Evolutionary conservation across 805 yeast species (phyloP).

Genomic region (Yarrowia sp.): DNA sequence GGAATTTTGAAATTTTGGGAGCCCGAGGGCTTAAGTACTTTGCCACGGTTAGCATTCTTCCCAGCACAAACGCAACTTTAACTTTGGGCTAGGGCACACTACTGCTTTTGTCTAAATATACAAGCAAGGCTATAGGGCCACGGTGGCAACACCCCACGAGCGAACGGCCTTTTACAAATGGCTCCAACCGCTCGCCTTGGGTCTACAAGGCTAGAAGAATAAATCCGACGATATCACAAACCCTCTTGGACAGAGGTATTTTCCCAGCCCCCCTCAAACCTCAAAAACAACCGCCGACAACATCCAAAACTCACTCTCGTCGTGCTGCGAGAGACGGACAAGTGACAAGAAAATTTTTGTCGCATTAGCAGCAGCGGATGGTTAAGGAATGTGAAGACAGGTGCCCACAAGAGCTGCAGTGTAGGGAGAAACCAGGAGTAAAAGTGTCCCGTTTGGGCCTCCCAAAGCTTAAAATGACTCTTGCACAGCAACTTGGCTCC

Average conservation of each 20-base stretch:
- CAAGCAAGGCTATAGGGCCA: slow-evolving; percentile 25
- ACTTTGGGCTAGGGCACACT: slow-evolving; percentile 20
- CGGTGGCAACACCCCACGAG: slow-evolving; percentile 23
- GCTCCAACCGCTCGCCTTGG: not conserved
- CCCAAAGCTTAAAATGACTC: slow-evolving; percentile 23
- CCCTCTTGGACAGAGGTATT: too few relatives aligned
- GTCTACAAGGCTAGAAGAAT: not conserved
- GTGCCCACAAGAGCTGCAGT: slow-evolving; percentile 21
- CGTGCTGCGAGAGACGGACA: slow-evolving; percentile 1
- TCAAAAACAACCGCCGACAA: too few relatives aligned
- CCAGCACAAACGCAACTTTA: slow-evolving; percentile 25
- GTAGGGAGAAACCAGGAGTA: slow-evolving; percentile 9
- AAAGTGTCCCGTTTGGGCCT: not conserved
- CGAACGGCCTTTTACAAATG: not conserved
- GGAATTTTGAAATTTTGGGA: slow-evolving; percentile 26
- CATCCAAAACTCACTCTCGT: not conserved
- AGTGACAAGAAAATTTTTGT: slow-evolving; percentile 15
- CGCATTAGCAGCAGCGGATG: slow-evolving; percentile 21
- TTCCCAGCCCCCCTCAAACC: too few relatives aligned
- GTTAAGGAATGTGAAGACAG: slow-evolving; percentile 13
- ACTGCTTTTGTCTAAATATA: slow-evolving; percentile 20
- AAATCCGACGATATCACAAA: too few relatives aligned
- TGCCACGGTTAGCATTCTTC: slow-evolving; percentile 26
- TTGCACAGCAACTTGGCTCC: not conserved
- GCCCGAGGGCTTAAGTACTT: slow-evolving; percentile 28